Evolutionary conservation across 164 flowering plant species (phyloP), one percentile per base, ranked within the genome.

Genomic region (Umbellularia californica): DNA sequence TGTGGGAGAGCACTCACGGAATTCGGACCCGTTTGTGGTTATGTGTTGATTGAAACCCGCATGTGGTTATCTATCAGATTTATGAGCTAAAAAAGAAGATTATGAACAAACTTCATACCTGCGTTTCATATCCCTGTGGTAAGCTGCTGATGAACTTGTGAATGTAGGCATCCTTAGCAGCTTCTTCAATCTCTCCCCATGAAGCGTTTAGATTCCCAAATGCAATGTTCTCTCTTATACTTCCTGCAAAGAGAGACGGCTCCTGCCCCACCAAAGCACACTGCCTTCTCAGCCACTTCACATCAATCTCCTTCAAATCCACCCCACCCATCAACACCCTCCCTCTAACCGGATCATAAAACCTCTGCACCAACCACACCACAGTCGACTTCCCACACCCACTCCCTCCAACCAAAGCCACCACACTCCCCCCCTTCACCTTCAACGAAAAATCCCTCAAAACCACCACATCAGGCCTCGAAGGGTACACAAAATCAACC

Each of bases 381-480:
- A 92, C 89, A 0, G 94, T 92, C 33, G 92, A 88, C 76, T 92
- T 91, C 24, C 97, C 97, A 0, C 87, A 85, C 69, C 97, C 97
- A 81, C 94, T 90, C 30, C 80, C 86, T 23, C 94, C 93, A 2
- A 90, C 97, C 74, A 90, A 27, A 4, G 90, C 97, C 82, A 92
- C 90, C 86, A 81, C 85, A 68, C 83, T 84, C 9, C 97, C 90
- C 1, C 87, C 86, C 74, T 79, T 87, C 20, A 92, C 77, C 80
- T 87, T 89, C 65, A 92, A 73, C 17, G 75, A 72, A 35, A 92
- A 92, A 20, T 87, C 82, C 65, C 76, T 87, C 74, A 92, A 77
- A 28, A 92, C 91, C 24, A 68, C 64, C n/a, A 83, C 77, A 15
- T 86, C 80, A 0, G 90, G 90, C 81, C 97, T 85, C 7, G 89